Base-by-base conservation (phyloP, 345 rosid species). In the Abelmoschus esculentus region DNA sequence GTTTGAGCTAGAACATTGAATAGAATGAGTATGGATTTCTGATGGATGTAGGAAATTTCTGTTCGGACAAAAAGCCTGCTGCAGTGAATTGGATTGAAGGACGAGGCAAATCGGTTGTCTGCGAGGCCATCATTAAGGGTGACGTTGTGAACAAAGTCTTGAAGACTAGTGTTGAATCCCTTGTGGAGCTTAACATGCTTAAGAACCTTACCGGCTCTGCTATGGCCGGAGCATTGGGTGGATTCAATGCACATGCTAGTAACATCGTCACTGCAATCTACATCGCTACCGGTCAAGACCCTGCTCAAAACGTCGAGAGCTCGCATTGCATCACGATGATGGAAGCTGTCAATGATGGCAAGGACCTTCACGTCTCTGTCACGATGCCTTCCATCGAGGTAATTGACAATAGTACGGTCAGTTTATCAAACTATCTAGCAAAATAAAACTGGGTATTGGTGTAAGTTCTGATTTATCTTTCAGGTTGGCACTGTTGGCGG, bases 81-180 rank as follows among this genome's bases (percentile, higher is more conserved):
- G 93, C 93, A 3, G 89, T 88, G 44, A 86, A 86, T 75, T 88
- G 93, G 93, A 86, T 88, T 18, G 89, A 86, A 74, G 93, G 93
- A 44, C 75, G 93, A 11, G 93, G 93, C 7, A 88, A 88, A 73
- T 86, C 93, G 19, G 87, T 88, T 49, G 93, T 88, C 56, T 86
- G 93, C 6, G 93, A 88, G 85, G 90, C 89, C 46, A 74, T 71
- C 69, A 85, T 88, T 62, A 85, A 78, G 74, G 89, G 82, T 49
- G 93, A 86, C 53, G 72, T 83, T 58, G 87, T 86, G 61, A 86
- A 72, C 75, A 86, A 86, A 71, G 82, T 86, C 2, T 75, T 88
- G 75, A 88, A 88, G 76, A 84, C 89, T 31, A 86, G 67, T 62
- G 90, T 88, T 5, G 82, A 78, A 62, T 75, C 93, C 49, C 77